Percentiles rank a stretch among this genome's conserved stretches.
Conservation (phyloP, 345 rosid species). For the Eucalyptus sp. region DNA sequence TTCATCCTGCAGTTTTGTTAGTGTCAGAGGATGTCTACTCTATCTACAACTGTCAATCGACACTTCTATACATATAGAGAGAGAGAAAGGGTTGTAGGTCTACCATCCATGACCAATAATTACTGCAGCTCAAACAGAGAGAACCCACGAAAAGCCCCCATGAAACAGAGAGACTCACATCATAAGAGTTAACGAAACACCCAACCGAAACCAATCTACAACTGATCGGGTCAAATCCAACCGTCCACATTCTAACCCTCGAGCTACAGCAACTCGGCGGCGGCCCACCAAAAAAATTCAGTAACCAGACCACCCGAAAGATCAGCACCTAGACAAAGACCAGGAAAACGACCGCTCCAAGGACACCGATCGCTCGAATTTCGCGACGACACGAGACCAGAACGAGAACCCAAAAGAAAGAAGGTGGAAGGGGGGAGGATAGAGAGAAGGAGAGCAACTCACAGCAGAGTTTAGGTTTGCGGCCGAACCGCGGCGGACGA, state of each 20-base stretch:
- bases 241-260: background rate
- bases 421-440: background rate
- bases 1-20: background rate
- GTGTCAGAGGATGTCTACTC: background rate
- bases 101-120: background rate
- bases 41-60: background rate
- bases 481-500: conserved; percentile 1
- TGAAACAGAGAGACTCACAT: background rate
- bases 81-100: background rate
- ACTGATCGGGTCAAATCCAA: background rate
- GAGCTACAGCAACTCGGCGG: background rate
- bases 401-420: background rate
- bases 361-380: background rate
- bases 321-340: background rate
- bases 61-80: background rate
- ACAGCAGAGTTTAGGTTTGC: conserved; percentile 12
- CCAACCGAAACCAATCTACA: background rate
- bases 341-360: background rate
- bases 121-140: background rate
- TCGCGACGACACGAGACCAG: background rate
- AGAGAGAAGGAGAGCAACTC: background rate
- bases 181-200: background rate
- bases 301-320: background rate
- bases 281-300: background rate
- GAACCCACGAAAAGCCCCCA: background rate